Conservation (phyloP, 208 protist genomes). For the Leishmania braziliensis region DNA sequence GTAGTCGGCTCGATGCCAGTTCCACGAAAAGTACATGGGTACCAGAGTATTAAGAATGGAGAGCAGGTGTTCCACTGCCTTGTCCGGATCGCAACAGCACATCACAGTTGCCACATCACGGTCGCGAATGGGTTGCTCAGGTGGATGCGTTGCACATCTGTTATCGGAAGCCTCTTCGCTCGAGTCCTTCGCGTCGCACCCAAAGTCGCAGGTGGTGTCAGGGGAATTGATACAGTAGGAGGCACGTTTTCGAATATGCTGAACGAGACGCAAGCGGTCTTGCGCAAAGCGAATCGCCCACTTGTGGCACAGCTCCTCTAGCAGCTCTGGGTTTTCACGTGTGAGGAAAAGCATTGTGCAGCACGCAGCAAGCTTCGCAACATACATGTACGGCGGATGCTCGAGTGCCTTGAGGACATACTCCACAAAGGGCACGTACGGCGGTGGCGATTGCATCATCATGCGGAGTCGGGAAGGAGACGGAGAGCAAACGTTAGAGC, state of each 20-base stretch:
- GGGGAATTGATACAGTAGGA: constrained; percentile 30
- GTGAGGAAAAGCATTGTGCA: constrained; percentile 83
- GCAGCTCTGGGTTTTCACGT: constrained; percentile 68
- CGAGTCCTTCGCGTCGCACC: background rate
- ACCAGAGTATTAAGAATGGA: constrained; percentile 78
- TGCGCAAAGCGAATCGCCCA: constrained; percentile 76
- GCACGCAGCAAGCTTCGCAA: constrained; percentile 77
- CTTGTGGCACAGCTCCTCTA: constrained; percentile 64
- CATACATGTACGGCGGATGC: constrained; percentile 85
- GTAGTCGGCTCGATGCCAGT: constrained; percentile 83
- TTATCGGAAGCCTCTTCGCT: constrained; percentile 9
- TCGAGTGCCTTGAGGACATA: constrained; percentile 80
- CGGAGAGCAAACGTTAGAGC: background rate
- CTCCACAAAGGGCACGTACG: constrained; percentile 77
- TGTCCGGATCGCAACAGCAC: constrained; percentile 48
- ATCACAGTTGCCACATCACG: constrained; percentile 14
- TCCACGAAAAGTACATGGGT: constrained; percentile 89
- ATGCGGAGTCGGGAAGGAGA: background rate
- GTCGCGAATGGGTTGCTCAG: background rate
- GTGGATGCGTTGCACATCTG: background rate
- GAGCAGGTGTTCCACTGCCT: constrained; percentile 75
- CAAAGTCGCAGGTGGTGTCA: background rate
- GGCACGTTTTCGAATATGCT: constrained; percentile 39
- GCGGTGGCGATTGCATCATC: constrained; percentile 49
- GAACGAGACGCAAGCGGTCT: constrained; percentile 57